phyloP scores from a whole-genome alignment of 2,329 filamentous ascomycete genomes.

The Trichoderma afroharzianum region DNA sequence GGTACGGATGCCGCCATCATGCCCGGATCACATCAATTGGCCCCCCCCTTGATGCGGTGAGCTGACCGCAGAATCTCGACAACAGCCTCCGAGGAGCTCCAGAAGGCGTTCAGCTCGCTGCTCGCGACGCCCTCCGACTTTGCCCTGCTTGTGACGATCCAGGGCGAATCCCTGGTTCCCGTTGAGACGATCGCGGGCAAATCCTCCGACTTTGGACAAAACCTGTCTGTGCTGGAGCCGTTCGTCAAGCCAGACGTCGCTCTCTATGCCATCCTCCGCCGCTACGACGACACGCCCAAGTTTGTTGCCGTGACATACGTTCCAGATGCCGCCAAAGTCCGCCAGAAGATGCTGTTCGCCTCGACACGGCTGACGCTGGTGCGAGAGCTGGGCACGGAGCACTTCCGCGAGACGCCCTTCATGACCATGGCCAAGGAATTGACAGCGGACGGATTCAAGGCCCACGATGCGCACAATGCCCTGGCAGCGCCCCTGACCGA shows the following conservation, averaged over 20 bases:
- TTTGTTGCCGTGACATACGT: slow-evolving; percentile 75
- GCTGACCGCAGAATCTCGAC: slow-evolving; percentile 12
- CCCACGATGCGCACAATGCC: slow-evolving; percentile 64
- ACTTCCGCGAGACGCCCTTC: slow-evolving; percentile 75
- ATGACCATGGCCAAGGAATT: slow-evolving; percentile 67
- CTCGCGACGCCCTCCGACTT: slow-evolving; percentile 60
- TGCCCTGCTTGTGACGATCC: slow-evolving; percentile 68
- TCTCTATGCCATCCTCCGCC: slow-evolving; percentile 71
- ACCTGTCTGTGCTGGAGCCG: slow-evolving; percentile 59
- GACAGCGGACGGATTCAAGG: slow-evolving; percentile 64
- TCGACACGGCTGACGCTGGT: slow-evolving; percentile 71
- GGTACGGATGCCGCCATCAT: slow-evolving; percentile 41
- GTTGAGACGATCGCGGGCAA: slow-evolving; percentile 51
- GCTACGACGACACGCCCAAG: slow-evolving; percentile 53
- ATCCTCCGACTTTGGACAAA: slow-evolving; percentile 56
- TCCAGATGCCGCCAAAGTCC: slow-evolving; percentile 72
- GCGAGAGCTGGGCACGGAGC: slow-evolving; percentile 72
- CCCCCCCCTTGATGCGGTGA: background rate
- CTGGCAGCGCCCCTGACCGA: slow-evolving; percentile 70
- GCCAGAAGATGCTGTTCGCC: slow-evolving; percentile 84
- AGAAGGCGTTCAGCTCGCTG: slow-evolving; percentile 67
- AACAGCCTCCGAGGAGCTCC: slow-evolving; percentile 72
- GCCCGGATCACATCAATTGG: background rate
- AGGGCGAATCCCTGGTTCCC: slow-evolving; percentile 64
- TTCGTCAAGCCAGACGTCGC: slow-evolving; percentile 65